Conservation (phyloP, 805 yeast species). For the Clavispora asparagi region DNA sequence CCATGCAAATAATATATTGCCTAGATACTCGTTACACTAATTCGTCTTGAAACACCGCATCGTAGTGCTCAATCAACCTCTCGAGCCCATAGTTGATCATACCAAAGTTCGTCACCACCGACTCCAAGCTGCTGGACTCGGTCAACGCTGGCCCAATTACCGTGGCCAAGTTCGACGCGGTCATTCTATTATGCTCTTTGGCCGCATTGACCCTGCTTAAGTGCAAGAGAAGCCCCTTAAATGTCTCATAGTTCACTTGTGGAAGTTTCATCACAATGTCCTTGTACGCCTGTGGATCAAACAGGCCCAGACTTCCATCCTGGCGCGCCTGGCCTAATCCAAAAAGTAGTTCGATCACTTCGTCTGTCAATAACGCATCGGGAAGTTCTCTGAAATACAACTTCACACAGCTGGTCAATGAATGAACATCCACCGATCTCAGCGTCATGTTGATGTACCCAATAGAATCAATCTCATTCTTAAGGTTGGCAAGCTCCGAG, state of each 20-base stretch:
- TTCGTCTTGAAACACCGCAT: conserved; percentile 11
- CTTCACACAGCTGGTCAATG: conserved; percentile 84
- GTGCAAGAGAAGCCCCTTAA: conserved; percentile 65
- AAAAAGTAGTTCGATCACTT: conserved; percentile 56
- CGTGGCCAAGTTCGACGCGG: conserved; percentile 82
- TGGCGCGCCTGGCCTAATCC: conserved; percentile 27
- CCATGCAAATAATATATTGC: too few species aligned
- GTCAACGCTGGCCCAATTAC: conserved; percentile 69
- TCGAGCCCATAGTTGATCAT: conserved; percentile 51
- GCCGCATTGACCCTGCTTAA: conserved; percentile 62
- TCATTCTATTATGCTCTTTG: conserved; percentile 76
- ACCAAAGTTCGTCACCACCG: conserved; percentile 46
- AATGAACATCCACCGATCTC: conserved; percentile 64
- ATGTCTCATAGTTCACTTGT: conserved; percentile 56
- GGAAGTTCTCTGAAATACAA: conserved; percentile 81
- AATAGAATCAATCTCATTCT: conserved; percentile 38
- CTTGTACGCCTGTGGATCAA: conserved; percentile 16
- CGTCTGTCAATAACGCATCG: conserved; percentile 70
- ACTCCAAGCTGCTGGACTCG: conserved; percentile 48
- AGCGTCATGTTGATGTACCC: conserved; percentile 50
- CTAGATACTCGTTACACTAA: background rate
- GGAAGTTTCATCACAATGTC: conserved; percentile 48
- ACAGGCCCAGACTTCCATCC: conserved; percentile 3
- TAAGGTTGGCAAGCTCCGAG: conserved; percentile 40
- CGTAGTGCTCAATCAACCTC: conserved; percentile 41